Evolutionary conservation across 2,329 filamentous ascomycete genomes (phyloP), one percentile per base, ranked within the genome.

Genomic region (Penicillium sp.): DNA sequence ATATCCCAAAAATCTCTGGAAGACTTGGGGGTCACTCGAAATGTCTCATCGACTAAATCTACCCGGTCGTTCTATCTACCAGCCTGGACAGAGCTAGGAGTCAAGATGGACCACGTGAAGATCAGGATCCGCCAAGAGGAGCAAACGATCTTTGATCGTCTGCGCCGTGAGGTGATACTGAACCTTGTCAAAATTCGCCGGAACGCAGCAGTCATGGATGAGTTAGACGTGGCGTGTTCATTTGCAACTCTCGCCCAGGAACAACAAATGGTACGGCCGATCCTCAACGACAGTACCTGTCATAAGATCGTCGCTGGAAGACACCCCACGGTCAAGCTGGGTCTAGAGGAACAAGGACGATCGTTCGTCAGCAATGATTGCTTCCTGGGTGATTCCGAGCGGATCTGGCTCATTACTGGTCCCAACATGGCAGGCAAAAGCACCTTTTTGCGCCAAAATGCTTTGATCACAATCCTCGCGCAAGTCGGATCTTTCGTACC

Each of bases 391-490:
- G 87, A 87, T 66, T 84, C 72, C 78, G 93, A 83, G 83, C 89
- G 64, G 79, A 81, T 87, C 48, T 83, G 83, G 76, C 81, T 88
- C 34, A 85, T 87, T 61, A 88, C 85, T 4, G 85, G 94, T 0
- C 94, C 94, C n/a, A 99, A 99, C 75, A 99, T 99, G 94, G 94
- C 89, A 1, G 94, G 94, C 46, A 99, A 99, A 76, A 93, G 89
- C 71, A 99, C 94, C 0, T 99, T 96, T 69, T 81, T 99, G 5
- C 89, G 94, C 1, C 95, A 99, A 68, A 97, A 96, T 73, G 94
- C 94, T 2, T 82, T 99, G 50, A 95, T 97, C 64, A 92, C 90
- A 1, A 90, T 99, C 59, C 83, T 99, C 14, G 93, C 94, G 2
- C 94, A 99, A 75, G 87, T 91, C 2, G 94, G 94, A 11, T 92